Evolutionary conservation across 2,329 filamentous ascomycete species (phyloP).

Genomic region (Emmonsiellopsis sp.): DNA sequence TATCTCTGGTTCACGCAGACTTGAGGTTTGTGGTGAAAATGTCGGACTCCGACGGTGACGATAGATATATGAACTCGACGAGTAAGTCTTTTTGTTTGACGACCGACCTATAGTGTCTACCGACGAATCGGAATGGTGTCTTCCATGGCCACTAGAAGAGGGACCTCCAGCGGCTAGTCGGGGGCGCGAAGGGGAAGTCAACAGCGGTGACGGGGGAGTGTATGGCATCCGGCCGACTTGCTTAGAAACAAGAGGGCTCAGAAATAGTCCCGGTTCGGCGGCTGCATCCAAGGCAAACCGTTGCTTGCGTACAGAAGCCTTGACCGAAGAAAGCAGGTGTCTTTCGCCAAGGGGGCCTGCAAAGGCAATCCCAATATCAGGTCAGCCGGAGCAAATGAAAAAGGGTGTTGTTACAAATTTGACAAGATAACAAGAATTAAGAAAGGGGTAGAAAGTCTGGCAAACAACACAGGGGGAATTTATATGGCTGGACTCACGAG

Average conservation of each 20-base stretch:
- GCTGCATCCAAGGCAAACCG: not conserved
- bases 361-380: not conserved
- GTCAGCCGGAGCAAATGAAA: not conserved
- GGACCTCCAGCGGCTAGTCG: conserved; percentile 39
- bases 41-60: conserved; percentile 53
- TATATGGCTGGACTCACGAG: no score
- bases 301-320: not conserved
- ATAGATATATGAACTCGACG: conserved; percentile 52
- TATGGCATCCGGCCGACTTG: conserved; percentile 39
- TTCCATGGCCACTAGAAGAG: conserved; percentile 7
- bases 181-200: conserved; percentile 44
- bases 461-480: no score
- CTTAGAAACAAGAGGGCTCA: conserved; percentile 6
- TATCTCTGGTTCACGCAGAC: conserved; percentile 21
- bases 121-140: conserved; percentile 11
- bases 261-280: not conserved
- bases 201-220: conserved; percentile 44
- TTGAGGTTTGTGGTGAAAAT: conserved; percentile 25
- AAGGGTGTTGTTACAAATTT: not conserved
- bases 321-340: not conserved
- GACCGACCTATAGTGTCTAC: conserved; percentile 8
- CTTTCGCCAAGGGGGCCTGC: not conserved
- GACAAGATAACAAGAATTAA: not conserved
- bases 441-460: not conserved
- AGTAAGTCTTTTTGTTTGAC: conserved; percentile 44